Evolutionary conservation across 176 grass and related monocot genomes (phyloP), one percentile per base, ranked within the genome.

Genomic region (Triticum dicoccoides): DNA sequence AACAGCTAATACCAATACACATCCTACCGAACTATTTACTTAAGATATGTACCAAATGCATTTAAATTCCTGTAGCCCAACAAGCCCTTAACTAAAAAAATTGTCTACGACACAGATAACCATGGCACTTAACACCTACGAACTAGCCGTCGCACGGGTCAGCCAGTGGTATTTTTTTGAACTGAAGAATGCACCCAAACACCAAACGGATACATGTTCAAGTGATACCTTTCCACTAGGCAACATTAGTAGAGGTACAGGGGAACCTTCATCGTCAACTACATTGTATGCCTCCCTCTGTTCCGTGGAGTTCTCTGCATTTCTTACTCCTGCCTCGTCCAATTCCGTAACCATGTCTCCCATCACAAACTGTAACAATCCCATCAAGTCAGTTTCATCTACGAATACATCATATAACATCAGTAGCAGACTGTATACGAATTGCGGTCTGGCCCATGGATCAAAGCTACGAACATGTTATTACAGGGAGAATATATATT

Each of bases 211-310:
- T 24, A 73, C 3, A 74, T 74, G 72, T 75, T 29, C 72, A 75
- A 8, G 72, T 9, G 72, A 74, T 75, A 75, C 72, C 72, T 75
- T 75, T 75, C 44, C 72, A 75, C 23, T 75, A 49, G 72, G 72
- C 5, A 74, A 24, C n/a, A 27, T 27, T 75, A 13, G 12, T 49
- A 5, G 23, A 29, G 72, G 11, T 49, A 5, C 41, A 49, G 72
- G 25, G 10, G 41, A 29, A 49, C 23, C 72, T 29, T 49, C 72
- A 75, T 27, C 13, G 6, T 49, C 41, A 49, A 25, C 6, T 75
- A 49, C n/a, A 75, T 29, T 75, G 72, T 17, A 75, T 27, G 41
- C 14, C 72, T 75, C 42, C 25, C 41, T 49, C 23, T 13, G 24
- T 49, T 29, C 8, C 14, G 21, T 29, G 41, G 23, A 74, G 41